Evolutionary conservation across 345 rosid genomes (phyloP).

Genomic region (Clausena lansium): DNA sequence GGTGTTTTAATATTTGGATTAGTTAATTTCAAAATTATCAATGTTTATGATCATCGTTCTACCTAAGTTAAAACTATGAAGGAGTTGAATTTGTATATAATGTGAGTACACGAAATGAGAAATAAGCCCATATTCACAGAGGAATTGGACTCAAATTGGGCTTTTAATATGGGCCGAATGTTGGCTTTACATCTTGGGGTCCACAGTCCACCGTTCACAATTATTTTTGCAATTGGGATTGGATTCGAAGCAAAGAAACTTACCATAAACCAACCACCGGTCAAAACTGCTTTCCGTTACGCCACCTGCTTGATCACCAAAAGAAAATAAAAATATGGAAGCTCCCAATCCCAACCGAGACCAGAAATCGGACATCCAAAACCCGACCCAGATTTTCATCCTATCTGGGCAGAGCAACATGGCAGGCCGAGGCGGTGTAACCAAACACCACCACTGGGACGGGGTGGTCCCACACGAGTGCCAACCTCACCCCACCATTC

Average conservation of each 20-base stretch:
- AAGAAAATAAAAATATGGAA: slow-evolving; percentile 5
- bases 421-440: slow-evolving; percentile 87
- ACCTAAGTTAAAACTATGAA: too few relatives aligned
- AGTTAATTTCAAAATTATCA: too few relatives aligned
- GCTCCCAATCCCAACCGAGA: slow-evolving; percentile 3
- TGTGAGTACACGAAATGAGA: too few relatives aligned
- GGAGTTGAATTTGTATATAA: too few relatives aligned
- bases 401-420: slow-evolving; percentile 96
- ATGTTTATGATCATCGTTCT: too few relatives aligned
- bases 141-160: neutral
- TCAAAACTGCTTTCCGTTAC: neutral
- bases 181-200: neutral
- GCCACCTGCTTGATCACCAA: neutral
- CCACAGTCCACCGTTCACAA: neutral
- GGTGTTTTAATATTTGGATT: too few relatives aligned
- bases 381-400: slow-evolving; percentile 55
- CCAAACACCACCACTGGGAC: slow-evolving; percentile 65
- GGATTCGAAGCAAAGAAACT: neutral
- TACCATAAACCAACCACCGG: neutral
- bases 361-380: neutral
- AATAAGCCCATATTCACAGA: neutral
- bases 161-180: neutral
- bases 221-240: neutral
- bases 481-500: slow-evolving; percentile 46
- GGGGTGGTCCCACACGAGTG: slow-evolving; percentile 62